These are phyloP conservation scores for Arthroderma uncinatum DNA, from an alignment of 2,329 filamentous ascomycete genomes.

Conservation along the genomic window DNA sequence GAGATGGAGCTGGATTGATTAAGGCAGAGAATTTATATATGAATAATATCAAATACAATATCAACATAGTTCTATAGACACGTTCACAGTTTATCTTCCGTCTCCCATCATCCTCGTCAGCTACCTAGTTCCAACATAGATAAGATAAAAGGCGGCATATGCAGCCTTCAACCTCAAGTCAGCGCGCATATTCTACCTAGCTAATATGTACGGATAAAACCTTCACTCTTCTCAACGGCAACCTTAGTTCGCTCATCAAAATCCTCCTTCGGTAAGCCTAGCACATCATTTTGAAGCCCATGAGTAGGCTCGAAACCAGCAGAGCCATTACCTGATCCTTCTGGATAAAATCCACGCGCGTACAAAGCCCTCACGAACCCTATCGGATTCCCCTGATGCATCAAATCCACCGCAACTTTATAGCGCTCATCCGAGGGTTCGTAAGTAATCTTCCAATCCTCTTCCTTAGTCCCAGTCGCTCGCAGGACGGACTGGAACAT, in stretches of 20 bases:
- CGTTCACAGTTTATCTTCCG: too few relatives aligned
- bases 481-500: slow-evolving; percentile 53
- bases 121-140: too few relatives aligned
- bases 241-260: slow-evolving; percentile 16
- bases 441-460: slow-evolving; percentile 49
- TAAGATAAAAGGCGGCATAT: not conserved
- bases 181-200: not conserved
- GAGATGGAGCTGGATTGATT: too few relatives aligned
- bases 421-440: slow-evolving; percentile 41
- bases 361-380: slow-evolving; percentile 47
- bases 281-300: slow-evolving; percentile 14
- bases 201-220: not conserved
- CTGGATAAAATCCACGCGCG: slow-evolving; percentile 42
- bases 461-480: slow-evolving; percentile 46
- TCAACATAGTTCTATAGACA: too few relatives aligned
- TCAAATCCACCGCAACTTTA: slow-evolving; percentile 35
- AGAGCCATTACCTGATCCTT: slow-evolving; percentile 18
- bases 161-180: too few relatives aligned
- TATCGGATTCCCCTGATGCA: slow-evolving; percentile 35
- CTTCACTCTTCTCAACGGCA: not conserved
- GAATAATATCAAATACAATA: too few relatives aligned
- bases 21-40: too few relatives aligned
- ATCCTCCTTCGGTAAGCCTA: slow-evolving; percentile 18
- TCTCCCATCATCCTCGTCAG: too few relatives aligned
- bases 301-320: slow-evolving; percentile 5